Percentiles rank a stretch among this genome's conserved stretches.
phyloP scores from a whole-genome alignment of 2,329 filamentous ascomycete genomes.

The Ascochyta koolunga region DNA sequence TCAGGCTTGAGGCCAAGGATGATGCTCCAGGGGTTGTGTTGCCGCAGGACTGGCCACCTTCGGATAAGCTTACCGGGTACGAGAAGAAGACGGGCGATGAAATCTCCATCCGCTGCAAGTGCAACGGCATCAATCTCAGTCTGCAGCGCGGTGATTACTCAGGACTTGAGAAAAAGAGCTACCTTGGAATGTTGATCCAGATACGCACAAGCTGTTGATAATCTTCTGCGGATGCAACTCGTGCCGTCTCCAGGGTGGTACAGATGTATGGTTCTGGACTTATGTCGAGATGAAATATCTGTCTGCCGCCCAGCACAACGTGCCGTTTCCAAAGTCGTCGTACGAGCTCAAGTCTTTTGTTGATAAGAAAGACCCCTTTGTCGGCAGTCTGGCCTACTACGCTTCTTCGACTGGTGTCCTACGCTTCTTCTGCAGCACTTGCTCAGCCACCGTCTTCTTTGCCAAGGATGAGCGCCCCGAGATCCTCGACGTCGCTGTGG shows the following conservation, averaged over 20 bases:
- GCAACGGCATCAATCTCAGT: conserved; percentile 54
- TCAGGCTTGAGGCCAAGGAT: conserved; percentile 19
- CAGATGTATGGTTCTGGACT: conserved; percentile 56
- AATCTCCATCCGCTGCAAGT: conserved; percentile 54
- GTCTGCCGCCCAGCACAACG: conserved; percentile 28
- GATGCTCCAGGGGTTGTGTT: conserved; percentile 28
- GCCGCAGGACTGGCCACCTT: conserved; percentile 39
- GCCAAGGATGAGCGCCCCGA: conserved; percentile 47
- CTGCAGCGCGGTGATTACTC: conserved; percentile 46
- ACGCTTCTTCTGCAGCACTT: conserved; percentile 57
- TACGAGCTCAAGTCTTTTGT: conserved; percentile 48
- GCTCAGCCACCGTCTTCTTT: conserved; percentile 58
- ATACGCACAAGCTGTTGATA: conserved; percentile 49
- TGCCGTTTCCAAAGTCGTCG: conserved; percentile 39
- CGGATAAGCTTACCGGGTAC: conserved; percentile 7
- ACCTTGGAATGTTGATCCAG: conserved; percentile 54
- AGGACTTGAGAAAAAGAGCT: conserved; percentile 36
- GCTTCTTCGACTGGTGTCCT: conserved; percentile 54
- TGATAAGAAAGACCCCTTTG: conserved; percentile 41
- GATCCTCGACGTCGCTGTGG: conserved; percentile 54
- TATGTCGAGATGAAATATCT: conserved; percentile 52
- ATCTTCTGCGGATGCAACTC: conserved; percentile 57
- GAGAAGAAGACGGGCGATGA: conserved; percentile 24
- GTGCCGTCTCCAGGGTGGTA: conserved; percentile 52
- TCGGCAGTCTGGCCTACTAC: conserved; percentile 55